These are phyloP conservation scores for Dipteronia sinensis DNA, from an alignment of 345 rosid genomes.

Conservation along the genomic window DNA sequence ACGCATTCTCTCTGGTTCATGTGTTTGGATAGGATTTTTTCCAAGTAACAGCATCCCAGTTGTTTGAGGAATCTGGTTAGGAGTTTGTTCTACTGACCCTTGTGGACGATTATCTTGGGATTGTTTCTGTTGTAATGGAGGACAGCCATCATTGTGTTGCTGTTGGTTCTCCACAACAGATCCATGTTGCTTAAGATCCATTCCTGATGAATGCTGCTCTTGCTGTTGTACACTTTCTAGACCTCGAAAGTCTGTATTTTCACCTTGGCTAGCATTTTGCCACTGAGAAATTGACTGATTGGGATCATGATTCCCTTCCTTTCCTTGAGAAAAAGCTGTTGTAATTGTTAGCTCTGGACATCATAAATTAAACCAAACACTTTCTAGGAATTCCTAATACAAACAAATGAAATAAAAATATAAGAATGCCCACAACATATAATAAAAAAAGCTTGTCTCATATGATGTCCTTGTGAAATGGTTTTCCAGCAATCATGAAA, in stretches of 20 bases:
- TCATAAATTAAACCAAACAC: slow-evolving; percentile 7
- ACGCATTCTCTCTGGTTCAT: slow-evolving; percentile 47
- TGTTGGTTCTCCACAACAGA: slow-evolving; percentile 46
- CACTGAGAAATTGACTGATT: slow-evolving; percentile 52
- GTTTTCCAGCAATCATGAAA: background rate
- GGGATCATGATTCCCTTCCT: slow-evolving; percentile 47
- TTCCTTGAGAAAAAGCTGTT: slow-evolving; percentile 37
- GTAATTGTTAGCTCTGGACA: slow-evolving; percentile 20
- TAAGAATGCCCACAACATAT: background rate
- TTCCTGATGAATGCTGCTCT: slow-evolving; percentile 45
- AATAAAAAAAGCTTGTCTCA: background rate
- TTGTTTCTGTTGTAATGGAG: slow-evolving; percentile 47
- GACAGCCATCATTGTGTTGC: slow-evolving; percentile 38
- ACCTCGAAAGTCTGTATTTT: slow-evolving; percentile 42
- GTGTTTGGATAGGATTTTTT: slow-evolving; percentile 40
- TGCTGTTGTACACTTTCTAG: slow-evolving; percentile 46
- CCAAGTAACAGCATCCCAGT: slow-evolving; percentile 54
- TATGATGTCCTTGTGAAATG: background rate
- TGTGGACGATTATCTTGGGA: slow-evolving; percentile 53
- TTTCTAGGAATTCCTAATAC: background rate
- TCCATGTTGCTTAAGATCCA: slow-evolving; percentile 42
- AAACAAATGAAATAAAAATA: slow-evolving; percentile 8
- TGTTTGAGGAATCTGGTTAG: slow-evolving; percentile 56
- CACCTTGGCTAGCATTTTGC: slow-evolving; percentile 49
- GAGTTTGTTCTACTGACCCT: slow-evolving; percentile 43